A percentile compares a stretch with the other conserved stretches of the same genome.
Evolutionary conservation across 805 yeast species (phyloP).

Genomic region (Candida yuanshanica): DNA sequence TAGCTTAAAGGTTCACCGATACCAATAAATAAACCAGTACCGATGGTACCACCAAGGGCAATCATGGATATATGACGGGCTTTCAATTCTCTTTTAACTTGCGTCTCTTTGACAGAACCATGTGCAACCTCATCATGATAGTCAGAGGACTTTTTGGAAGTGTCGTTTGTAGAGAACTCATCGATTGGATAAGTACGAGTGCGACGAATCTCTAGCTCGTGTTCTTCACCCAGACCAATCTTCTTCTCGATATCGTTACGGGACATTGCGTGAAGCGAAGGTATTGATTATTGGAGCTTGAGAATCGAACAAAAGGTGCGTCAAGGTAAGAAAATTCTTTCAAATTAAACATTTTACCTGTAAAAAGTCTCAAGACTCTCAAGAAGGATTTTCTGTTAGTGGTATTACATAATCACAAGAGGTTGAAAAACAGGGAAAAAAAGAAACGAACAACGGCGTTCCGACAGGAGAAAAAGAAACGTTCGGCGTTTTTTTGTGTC

Average conservation of each 20-base stretch:
- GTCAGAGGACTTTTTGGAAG: not conserved
- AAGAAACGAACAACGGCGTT: too few relatives aligned
- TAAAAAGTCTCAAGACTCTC: too few relatives aligned
- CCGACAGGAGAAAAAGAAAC: too few relatives aligned
- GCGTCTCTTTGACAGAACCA: constrained; percentile 29
- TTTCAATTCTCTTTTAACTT: constrained; percentile 55
- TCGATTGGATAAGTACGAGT: not conserved
- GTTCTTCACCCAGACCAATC: not conserved
- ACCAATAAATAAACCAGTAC: constrained; percentile 71
- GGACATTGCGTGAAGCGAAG: not conserved
- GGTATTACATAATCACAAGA: too few relatives aligned
- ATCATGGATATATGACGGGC: constrained; percentile 71
- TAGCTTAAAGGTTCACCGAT: constrained; percentile 46
- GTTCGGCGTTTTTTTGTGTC: too few relatives aligned
- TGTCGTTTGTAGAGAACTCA: not conserved
- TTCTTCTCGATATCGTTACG: not conserved
- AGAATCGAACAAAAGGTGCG: too few relatives aligned
- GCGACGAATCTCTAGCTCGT: not conserved
- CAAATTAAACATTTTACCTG: too few relatives aligned
- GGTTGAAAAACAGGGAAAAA: too few relatives aligned
- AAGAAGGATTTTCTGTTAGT: too few relatives aligned
- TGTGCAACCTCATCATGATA: constrained; percentile 11
- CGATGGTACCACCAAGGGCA: constrained; percentile 76
- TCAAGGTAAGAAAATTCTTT: too few relatives aligned
- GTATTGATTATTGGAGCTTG: not conserved